Evolutionary conservation across 2,329 filamentous ascomycete genomes (phyloP).

Genomic region (Fusarium oligoseptatum): DNA sequence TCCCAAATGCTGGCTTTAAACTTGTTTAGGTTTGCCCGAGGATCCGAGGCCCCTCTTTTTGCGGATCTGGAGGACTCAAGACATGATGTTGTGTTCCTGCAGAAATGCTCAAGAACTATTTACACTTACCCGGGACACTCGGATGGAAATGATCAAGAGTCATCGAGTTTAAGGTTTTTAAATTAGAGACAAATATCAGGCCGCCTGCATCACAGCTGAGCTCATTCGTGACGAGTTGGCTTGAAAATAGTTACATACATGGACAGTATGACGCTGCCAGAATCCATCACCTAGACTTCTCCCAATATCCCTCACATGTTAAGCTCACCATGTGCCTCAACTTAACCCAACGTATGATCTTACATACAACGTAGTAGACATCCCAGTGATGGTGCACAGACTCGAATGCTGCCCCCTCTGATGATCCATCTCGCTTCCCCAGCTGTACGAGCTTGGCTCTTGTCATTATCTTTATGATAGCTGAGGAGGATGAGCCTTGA

Average conservation of each 20-base stretch:
- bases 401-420: neutral
- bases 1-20: neutral
- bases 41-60: constrained; percentile 6
- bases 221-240: neutral
- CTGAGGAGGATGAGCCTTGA: constrained; percentile 28
- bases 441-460: neutral
- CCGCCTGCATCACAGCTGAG: neutral
- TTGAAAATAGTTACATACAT: neutral
- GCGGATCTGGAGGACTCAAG: neutral
- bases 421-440: neutral
- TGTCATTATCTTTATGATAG: constrained; percentile 1
- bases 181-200: neutral
- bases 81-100: neutral
- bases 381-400: neutral
- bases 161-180: neutral
- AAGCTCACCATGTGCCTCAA: neutral
- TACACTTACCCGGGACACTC: neutral
- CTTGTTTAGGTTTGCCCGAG: constrained; percentile 1
- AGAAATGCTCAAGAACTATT: neutral
- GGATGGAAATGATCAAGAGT: neutral
- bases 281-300: neutral
- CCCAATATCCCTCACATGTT: neutral
- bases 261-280: neutral
- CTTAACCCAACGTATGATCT: neutral
- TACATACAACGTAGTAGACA: neutral